These are phyloP conservation scores for Pilaira anomala DNA, from an alignment of 192 early-diverging fungal genomes.

Conservation along the genomic window DNA sequence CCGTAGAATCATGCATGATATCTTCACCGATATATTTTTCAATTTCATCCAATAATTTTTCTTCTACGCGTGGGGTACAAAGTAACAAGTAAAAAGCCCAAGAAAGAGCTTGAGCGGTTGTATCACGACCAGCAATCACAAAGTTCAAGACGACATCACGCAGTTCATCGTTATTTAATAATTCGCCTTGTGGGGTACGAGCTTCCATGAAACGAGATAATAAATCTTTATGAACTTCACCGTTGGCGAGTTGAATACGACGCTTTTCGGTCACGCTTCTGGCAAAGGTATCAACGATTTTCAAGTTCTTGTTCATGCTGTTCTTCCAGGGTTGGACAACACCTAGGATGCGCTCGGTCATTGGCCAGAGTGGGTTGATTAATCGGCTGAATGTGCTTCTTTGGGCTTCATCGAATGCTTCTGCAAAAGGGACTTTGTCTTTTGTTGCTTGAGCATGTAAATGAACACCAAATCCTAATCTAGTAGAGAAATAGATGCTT, in stretches of 20 bases:
- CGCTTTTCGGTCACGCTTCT: constrained; percentile 24
- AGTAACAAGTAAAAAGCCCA: constrained; percentile 48
- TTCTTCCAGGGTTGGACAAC: constrained; percentile 18
- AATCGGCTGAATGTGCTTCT: constrained; percentile 34
- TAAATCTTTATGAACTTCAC: constrained; percentile 28
- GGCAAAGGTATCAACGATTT: constrained; percentile 32
- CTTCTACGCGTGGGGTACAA: constrained; percentile 40
- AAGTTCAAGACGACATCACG: constrained; percentile 38
- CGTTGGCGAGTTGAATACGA: constrained; percentile 20
- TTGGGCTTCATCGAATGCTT: constrained; percentile 54
- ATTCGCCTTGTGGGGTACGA: constrained; percentile 21
- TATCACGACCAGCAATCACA: constrained; percentile 44
- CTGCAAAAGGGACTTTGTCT: constrained; percentile 46
- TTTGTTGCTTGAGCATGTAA: constrained; percentile 39
- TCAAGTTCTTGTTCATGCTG: constrained; percentile 28
- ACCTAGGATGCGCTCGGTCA: neutral
- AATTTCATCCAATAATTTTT: constrained; percentile 44
- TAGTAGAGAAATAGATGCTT: neutral
- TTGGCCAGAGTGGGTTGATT: constrained; percentile 24
- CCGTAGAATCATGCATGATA: constrained; percentile 14
- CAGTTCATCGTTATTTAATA: constrained; percentile 30
- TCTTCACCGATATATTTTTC: constrained; percentile 30
- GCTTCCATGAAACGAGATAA: constrained; percentile 39
- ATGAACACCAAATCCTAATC: constrained; percentile 47
- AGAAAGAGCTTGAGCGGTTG: constrained; percentile 50